A percentile compares a stretch with the other conserved stretches of the same genome.
These are phyloP conservation scores for Aureobasidium namibiae DNA, from an alignment of 2,329 filamentous ascomycete genomes.

Conservation along the genomic window DNA sequence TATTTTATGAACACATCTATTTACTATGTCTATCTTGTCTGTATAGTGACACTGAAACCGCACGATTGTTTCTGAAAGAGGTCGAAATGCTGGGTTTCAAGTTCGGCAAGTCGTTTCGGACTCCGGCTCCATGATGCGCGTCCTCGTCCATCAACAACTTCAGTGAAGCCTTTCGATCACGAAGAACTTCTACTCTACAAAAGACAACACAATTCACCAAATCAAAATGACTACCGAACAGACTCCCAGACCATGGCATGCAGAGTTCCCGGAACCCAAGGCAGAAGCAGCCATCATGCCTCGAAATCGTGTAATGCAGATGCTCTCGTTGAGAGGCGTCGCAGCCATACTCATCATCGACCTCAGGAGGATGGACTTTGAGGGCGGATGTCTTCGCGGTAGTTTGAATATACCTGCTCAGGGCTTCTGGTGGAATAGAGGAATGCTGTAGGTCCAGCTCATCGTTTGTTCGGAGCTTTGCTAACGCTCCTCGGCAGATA, in stretches of 20 bases:
- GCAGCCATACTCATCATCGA: constrained; percentile 35
- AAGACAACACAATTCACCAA: background rate
- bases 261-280: constrained; percentile 34
- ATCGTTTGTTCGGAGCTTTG: background rate
- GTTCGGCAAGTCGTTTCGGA: background rate
- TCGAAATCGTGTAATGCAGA: constrained; percentile 28
- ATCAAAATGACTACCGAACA: constrained; percentile 5
- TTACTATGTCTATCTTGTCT: background rate
- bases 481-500: constrained; percentile 18
- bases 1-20: background rate
- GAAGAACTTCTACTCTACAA: background rate
- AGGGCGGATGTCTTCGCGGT: constrained; percentile 35
- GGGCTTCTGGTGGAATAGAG: constrained; percentile 38
- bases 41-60: too few relatives aligned
- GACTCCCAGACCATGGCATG: constrained; percentile 36
- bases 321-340: constrained; percentile 27
- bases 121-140: background rate
- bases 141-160: background rate
- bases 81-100: background rate
- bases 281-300: constrained; percentile 31
- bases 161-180: background rate
- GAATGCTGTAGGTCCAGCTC: constrained; percentile 23
- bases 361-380: constrained; percentile 40
- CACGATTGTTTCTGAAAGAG: too few relatives aligned
- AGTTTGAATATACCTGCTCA: constrained; percentile 42